Conservation (phyloP, 148 eudicot species). For the Silene conica region DNA sequence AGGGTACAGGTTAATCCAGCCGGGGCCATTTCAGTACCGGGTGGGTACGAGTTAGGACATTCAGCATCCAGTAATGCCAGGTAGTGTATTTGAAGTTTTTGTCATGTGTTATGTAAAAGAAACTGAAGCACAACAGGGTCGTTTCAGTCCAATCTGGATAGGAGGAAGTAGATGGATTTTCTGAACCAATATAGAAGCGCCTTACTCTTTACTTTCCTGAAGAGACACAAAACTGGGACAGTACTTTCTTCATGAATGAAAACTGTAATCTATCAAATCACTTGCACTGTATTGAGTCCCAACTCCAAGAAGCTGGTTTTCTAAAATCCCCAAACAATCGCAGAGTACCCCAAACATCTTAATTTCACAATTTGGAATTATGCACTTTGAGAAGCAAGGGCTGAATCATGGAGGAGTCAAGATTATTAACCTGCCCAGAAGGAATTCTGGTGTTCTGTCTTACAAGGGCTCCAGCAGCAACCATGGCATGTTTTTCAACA, state of each 20-base stretch:
- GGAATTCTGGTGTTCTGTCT: conserved; percentile 59
- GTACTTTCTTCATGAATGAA: not conserved
- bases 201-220: not conserved
- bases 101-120: not conserved
- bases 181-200: not conserved
- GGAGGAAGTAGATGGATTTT: not conserved
- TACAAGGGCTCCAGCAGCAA: conserved; percentile 85
- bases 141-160: not conserved
- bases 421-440: conserved; percentile 37
- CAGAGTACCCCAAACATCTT: not conserved
- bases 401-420: not conserved
- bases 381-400: not conserved
- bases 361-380: not conserved
- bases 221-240: not conserved
- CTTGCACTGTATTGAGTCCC: not conserved
- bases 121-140: not conserved
- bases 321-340: not conserved
- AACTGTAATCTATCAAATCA: not conserved
- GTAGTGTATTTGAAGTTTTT: not conserved
- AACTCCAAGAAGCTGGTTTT: not conserved
- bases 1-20: not conserved
- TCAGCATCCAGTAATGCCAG: not conserved
- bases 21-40: not conserved
- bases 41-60: not conserved
- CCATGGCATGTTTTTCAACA: conserved; percentile 77